Evolutionary conservation across 768 basidiomycete genomes (phyloP).

Genomic region (Kwoniella europaea): DNA sequence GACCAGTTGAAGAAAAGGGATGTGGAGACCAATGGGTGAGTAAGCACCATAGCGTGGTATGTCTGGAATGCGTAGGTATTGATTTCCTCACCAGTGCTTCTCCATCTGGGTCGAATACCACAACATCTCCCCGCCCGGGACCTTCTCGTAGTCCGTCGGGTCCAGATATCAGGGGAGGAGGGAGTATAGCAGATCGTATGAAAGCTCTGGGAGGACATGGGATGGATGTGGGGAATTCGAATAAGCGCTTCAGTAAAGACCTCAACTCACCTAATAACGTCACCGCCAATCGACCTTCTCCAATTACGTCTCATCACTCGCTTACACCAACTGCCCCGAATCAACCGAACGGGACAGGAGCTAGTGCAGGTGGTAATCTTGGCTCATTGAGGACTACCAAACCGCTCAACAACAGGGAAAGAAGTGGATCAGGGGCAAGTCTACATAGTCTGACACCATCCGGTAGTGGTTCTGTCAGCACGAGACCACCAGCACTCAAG

Average conservation of each 20-base stretch:
- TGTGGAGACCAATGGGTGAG: constrained; percentile 56
- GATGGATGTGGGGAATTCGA: constrained; percentile 64
- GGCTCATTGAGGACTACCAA: constrained; percentile 51
- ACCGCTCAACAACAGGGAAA: constrained; percentile 22
- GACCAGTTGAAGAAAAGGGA: constrained; percentile 61
- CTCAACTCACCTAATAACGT: constrained; percentile 43
- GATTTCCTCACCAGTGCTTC: not conserved
- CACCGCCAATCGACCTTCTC: not conserved
- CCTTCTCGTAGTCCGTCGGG: constrained; percentile 49
- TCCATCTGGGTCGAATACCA: constrained; percentile 24
- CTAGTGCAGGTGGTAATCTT: constrained; percentile 18
- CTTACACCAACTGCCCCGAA: not conserved
- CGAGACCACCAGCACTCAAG: not conserved
- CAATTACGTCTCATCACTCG: not conserved
- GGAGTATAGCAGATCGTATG: constrained; percentile 80
- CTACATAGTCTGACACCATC: constrained; percentile 13
- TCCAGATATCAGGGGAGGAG: constrained; percentile 64
- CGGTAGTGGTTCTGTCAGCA: not conserved
- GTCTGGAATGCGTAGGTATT: not conserved
- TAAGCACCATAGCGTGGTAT: not conserved
- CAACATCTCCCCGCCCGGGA: constrained; percentile 22
- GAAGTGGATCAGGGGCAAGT: constrained; percentile 28
- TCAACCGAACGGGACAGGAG: not conserved
- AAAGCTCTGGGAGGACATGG: constrained; percentile 75
- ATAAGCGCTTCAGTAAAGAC: constrained; percentile 69